These are phyloP conservation scores for Alternaria viburni DNA, from an alignment of 2,329 filamentous ascomycete species.

Conservation along the genomic window DNA sequence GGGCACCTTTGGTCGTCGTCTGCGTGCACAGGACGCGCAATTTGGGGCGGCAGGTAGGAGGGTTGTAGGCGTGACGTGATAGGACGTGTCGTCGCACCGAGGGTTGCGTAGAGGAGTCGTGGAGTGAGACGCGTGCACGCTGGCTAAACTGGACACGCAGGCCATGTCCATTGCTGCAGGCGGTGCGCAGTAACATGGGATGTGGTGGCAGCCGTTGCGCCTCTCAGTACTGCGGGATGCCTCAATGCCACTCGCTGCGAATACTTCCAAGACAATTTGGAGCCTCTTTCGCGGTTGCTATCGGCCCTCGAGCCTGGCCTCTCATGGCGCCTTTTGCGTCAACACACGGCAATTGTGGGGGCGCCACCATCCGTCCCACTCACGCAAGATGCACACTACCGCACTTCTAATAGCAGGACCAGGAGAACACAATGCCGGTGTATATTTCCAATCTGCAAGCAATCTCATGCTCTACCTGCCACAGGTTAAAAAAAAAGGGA, in stretches of 20 bases:
- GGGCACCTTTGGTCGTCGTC: slow-evolving; percentile 31
- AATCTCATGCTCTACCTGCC: neutral
- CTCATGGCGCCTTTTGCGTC: slow-evolving; percentile 22
- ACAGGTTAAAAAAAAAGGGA: neutral
- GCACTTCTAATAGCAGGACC: neutral
- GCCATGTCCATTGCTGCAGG: slow-evolving; percentile 43
- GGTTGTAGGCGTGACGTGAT: slow-evolving; percentile 8
- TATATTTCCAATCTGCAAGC: neutral
- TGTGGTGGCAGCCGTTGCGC: slow-evolving; percentile 26
- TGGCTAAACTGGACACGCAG: slow-evolving; percentile 38
- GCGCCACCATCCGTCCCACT: slow-evolving; percentile 2
- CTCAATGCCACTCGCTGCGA: slow-evolving; percentile 17
- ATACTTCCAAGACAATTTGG: slow-evolving; percentile 19
- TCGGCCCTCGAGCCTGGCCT: slow-evolving; percentile 28
- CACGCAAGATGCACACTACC: neutral
- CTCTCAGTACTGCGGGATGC: slow-evolving; percentile 20
- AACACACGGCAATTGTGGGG: slow-evolving; percentile 12
- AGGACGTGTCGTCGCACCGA: slow-evolving; percentile 27
- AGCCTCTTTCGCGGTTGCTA: slow-evolving; percentile 31
- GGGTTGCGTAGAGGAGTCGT: slow-evolving; percentile 19
- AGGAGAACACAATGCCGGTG: neutral
- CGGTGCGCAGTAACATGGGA: slow-evolving; percentile 40
- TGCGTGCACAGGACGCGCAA: slow-evolving; percentile 43
- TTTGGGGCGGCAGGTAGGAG: slow-evolving; percentile 20
- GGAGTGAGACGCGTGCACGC: slow-evolving; percentile 30